Base-by-base conservation (phyloP, 345 rosid species). In the Luvunga scandens region DNA sequence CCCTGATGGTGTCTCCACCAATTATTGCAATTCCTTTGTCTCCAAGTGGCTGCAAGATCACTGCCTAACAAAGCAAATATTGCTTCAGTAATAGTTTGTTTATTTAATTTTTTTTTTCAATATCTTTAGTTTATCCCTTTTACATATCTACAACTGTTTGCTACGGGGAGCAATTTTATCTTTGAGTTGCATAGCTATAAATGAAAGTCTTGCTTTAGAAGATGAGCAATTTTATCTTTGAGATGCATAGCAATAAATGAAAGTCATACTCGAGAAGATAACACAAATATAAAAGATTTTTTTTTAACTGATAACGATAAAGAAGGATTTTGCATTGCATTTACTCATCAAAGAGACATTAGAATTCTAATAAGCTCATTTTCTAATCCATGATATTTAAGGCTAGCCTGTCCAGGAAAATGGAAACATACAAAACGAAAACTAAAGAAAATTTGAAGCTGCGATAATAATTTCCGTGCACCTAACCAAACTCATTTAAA, bases 1-100 rank as follows among this genome's bases (percentile, higher is more conserved):
- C 99, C 86, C 97, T 92, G 78, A 93, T 85, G 5, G 92, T 93
- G 87, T 95, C 89, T 76, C 98, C 98, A 4, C 99, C 98, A 80
- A 95, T 90, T 57, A 93, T 38, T 9, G 84, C 88, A 63, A 92
- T 69, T 78, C 99, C 97, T 79, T 80, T 88, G 75, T 91, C 96
- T 55, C 97, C 99, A 73, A 93, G 89, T 59, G 98, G 97, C 86
- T 93, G 99, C 87, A 95, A 84, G 83, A 92, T 91, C 82, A 93
- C 98, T 68, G 97, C 98, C 98, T 95, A 76, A 10, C 14, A 71
- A 75, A 84, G 75, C 63, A 53, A 78, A 76, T 48, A 31, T 55
- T 67, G 76, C 30, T 67, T 85, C 28, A 80, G 79, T 19, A 79
- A 31, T 56, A 36, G 28, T 31, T 53, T 3, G 4, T 45, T 45